phyloP scores from a whole-genome alignment of 2,329 filamentous ascomycete species.

The Magnaporthiopsis poae region DNA sequence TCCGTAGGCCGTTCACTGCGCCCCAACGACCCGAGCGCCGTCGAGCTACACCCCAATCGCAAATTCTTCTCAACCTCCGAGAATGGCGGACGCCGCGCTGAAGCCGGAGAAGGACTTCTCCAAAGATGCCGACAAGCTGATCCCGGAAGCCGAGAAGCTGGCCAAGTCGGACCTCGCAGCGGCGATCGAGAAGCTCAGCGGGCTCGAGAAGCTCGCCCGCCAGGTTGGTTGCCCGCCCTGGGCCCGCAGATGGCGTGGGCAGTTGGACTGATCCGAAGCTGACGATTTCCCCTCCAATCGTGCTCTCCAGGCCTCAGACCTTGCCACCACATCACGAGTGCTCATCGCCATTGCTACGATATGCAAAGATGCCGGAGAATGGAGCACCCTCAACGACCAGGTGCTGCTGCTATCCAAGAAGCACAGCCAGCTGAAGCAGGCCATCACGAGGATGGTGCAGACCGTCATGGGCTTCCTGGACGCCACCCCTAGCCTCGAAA shows the following conservation, averaged over 20 bases:
- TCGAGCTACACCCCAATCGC: neutral
- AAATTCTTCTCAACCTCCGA: conserved; percentile 19
- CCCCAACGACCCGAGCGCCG: too few relatives aligned
- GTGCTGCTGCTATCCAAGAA: conserved; percentile 95
- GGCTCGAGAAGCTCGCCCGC: conserved; percentile 90
- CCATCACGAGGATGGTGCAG: conserved; percentile 98
- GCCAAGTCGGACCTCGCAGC: conserved; percentile 75
- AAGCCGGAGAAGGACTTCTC: conserved; percentile 99
- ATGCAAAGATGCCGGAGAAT: conserved; percentile 86
- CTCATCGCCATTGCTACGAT: conserved; percentile 83
- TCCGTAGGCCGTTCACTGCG: neutral
- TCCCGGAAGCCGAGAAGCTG: conserved; percentile 82
- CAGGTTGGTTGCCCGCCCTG: conserved; percentile 51
- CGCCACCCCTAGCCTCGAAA: conserved; percentile 72
- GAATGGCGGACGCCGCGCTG: conserved; percentile 71
- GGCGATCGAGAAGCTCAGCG: conserved; percentile 85
- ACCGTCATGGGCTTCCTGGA: conserved; percentile 87
- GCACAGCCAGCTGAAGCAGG: conserved; percentile 98
- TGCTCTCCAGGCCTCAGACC: conserved; percentile 70
- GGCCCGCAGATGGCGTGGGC: conserved; percentile 10
- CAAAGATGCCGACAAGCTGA: conserved; percentile 85
- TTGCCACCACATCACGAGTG: conserved; percentile 84
- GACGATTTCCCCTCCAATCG: conserved; percentile 12
- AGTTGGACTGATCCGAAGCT: neutral
- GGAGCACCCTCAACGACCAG: conserved; percentile 93